These are phyloP conservation scores for Melanopsichium pennsylvanicum DNA, from an alignment of 1,284 basidiomycete genomes.

Conservation along the genomic window DNA sequence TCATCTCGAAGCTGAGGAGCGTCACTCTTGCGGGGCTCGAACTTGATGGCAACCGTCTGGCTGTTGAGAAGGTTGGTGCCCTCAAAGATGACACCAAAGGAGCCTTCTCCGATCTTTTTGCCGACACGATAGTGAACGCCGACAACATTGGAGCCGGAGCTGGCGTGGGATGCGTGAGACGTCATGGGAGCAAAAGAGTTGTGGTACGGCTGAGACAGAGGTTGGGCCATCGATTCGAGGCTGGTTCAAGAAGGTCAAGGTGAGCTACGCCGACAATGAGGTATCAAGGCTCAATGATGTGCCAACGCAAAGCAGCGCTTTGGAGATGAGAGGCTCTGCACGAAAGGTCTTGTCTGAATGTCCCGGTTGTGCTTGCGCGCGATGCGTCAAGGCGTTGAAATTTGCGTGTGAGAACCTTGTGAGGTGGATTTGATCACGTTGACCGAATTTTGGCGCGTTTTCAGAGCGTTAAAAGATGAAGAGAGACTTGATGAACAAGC, in stretches of 20 bases:
- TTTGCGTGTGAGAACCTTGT: no score
- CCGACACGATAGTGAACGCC: conserved; percentile 82
- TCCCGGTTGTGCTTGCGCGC: no score
- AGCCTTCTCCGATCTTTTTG: conserved; percentile 73
- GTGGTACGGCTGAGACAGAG: conserved; percentile 36
- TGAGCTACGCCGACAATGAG: no score
- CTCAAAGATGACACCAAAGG: conserved; percentile 96
- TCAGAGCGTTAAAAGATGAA: no score
- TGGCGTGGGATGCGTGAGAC: conserved; percentile 56
- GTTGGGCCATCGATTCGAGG: conserved; percentile 23
- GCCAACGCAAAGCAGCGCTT: no score
- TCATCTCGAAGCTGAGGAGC: conserved; percentile 95
- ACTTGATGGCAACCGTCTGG: conserved; percentile 96
- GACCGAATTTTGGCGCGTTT: no score
- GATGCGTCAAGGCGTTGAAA: no score
- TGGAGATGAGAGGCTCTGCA: no score
- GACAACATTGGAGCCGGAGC: conserved; percentile 64
- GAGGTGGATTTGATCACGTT: no score
- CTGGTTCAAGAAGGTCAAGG: not conserved
- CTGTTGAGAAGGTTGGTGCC: conserved; percentile 93
- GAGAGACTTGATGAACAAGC: no score
- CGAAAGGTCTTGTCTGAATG: no score
- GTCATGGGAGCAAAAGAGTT: conserved; percentile 52
- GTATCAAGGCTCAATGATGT: no score
- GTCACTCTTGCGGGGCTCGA: conserved; percentile 95